Evolutionary conservation across 768 basidiomycete genomes (phyloP).

Genomic region (Termitomyces sp.): DNA sequence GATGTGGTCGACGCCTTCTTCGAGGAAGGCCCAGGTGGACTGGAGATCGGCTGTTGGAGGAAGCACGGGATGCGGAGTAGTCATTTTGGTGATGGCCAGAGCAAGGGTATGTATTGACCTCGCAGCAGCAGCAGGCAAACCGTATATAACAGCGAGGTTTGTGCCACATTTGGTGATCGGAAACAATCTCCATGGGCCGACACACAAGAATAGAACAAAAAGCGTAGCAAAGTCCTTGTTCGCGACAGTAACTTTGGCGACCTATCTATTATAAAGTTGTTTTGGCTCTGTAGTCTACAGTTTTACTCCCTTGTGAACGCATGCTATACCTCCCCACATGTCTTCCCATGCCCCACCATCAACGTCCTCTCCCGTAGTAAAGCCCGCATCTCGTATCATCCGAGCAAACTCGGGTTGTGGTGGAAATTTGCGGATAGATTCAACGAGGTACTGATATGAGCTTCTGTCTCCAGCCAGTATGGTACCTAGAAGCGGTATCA

Average conservation of each 20-base stretch:
- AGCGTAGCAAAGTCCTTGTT: background rate
- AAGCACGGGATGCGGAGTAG: conserved; percentile 53
- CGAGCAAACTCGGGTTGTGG: conserved; percentile 81
- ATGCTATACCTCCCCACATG: conserved; percentile 85
- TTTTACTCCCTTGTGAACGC: conserved; percentile 83
- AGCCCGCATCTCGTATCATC: conserved; percentile 87
- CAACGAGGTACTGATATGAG: conserved; percentile 97
- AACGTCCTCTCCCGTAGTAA: conserved; percentile 65
- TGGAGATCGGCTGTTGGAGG: conserved; percentile 66
- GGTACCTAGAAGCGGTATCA: conserved; percentile 94
- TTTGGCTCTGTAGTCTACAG: conserved; percentile 32
- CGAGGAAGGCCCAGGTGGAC: conserved; percentile 87
- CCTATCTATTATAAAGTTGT: background rate
- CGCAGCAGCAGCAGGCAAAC: conserved; percentile 1
- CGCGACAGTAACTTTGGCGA: background rate
- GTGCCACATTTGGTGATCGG: background rate
- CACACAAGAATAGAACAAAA: background rate
- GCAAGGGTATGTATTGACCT: conserved; percentile 1
- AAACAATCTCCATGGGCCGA: background rate
- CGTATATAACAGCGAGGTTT: background rate
- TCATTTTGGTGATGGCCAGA: conserved; percentile 18
- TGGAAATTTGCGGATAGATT: conserved; percentile 94
- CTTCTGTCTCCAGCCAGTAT: conserved; percentile 93
- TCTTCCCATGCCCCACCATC: conserved; percentile 86
- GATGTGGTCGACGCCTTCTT: conserved; percentile 87